Base-by-base conservation (phyloP, 78 protist species). In the Dictyostelium brefeldianum region DNA sequence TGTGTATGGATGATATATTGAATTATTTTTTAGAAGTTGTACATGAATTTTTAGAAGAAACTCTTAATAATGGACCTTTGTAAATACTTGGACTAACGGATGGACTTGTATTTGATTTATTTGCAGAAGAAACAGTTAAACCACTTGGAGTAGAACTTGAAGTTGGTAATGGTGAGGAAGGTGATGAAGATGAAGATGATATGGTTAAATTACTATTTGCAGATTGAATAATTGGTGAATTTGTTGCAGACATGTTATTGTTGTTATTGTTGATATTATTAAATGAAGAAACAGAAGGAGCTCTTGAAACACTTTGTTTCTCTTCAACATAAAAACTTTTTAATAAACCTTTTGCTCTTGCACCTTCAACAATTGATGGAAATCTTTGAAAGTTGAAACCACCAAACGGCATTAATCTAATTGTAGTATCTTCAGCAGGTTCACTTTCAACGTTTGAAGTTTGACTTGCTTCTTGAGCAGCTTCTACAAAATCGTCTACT, bases 341-440 rank as follows among this genome's bases (percentile, higher is more conserved):
- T 80, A 87, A 47, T 54, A 87, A 64, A 25, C 93, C 93, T 77
- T 87, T 87, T 18, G 50, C 93, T 29, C 93, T 20, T 1, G 93
- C 93, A 31, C 93, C 93, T 48, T 87, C 93, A 12, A 87, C 93
- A 53, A 87, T 64, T 15, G 93, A 75, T 62, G 93, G 93, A 48
- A 87, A 87, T 62, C 93, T 29, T 46, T 87, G 93, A n/a, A 77
- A 87, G 31, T 87, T 77, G 54, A 87, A 87, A n/a, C 93, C 93
- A 65, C 93, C 93, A 48, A 87, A 87, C 29, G 93, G 84, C 93
- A 87, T 87, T 20, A 46, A 8, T 77, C 93, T 54, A 17, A 53
- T 75, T 11, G 80, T 48, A 15, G 53, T 54, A 29, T 87, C 93
- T n/a, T 77, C 84, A 2, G 8, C 36, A 2, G 7, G 53, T n/a